Percentiles rank a stretch among this genome's conserved stretches.
These are phyloP conservation scores for Aspergillus fumigatus DNA, from an alignment of 2,329 filamentous ascomycete genomes.

Conservation along the genomic window DNA sequence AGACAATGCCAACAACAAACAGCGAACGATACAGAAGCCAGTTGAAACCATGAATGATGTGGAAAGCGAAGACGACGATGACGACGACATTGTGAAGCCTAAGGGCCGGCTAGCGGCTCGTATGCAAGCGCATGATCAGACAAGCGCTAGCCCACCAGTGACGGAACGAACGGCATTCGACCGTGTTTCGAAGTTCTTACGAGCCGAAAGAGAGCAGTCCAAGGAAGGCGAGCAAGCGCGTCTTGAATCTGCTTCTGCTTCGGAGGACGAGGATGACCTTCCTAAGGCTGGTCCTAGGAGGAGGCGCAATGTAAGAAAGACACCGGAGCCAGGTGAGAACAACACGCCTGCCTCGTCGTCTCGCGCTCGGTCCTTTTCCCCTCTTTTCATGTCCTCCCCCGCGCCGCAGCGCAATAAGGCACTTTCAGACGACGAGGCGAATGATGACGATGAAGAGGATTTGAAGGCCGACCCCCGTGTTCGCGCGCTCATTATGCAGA, in stretches of 20 bases:
- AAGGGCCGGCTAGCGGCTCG: conserved; percentile 61
- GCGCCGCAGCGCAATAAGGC: conserved; percentile 8
- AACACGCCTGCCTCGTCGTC: conserved; percentile 19
- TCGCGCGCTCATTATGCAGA: conserved; percentile 66
- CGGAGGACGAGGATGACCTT: conserved; percentile 30
- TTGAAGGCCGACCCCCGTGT: conserved; percentile 55
- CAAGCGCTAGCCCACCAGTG: conserved; percentile 7
- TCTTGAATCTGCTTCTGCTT: conserved; percentile 13
- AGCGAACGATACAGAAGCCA: conserved; percentile 2
- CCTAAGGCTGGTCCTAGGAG: conserved; percentile 26
- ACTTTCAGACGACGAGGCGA: conserved; percentile 13
- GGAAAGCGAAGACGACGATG: conserved; percentile 28
- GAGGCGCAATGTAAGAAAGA: conserved; percentile 28
- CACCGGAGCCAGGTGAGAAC: conserved; percentile 25
- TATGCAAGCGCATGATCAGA: conserved; percentile 47
- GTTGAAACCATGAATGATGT: conserved; percentile 2
- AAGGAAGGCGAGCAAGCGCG: conserved; percentile 4
- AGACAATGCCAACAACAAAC: conserved; percentile 32
- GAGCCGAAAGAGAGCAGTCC: conserved; percentile 10
- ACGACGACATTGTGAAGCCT: conserved; percentile 53
- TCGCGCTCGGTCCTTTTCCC: conserved; percentile 30
- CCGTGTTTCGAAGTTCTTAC: conserved; percentile 32
- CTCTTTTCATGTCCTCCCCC: conserved; percentile 43
- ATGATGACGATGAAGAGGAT: conserved; percentile 19
- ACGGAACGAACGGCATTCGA: conserved; percentile 35